These are phyloP conservation scores for Mycena venus DNA, from an alignment of 768 basidiomycete genomes.

Conservation along the genomic window DNA sequence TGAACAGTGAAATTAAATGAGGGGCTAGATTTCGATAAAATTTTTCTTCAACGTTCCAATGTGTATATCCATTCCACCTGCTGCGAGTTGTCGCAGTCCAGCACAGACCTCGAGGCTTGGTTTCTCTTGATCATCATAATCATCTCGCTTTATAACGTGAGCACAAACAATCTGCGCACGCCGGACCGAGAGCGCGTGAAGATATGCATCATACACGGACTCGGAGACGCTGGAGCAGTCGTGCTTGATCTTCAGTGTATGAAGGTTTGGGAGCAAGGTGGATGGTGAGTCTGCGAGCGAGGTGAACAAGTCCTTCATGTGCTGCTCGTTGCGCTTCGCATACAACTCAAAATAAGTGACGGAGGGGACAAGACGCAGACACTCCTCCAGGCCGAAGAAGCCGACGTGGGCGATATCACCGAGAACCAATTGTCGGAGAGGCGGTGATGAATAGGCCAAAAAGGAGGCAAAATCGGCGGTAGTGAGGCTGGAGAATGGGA, in stretches of 20 bases:
- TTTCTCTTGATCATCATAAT: background rate
- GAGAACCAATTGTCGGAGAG: background rate
- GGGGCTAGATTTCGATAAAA: background rate
- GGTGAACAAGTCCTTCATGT: background rate
- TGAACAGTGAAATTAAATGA: too few species aligned
- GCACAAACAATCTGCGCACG: background rate
- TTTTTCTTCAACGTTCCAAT: background rate
- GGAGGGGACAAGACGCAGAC: background rate
- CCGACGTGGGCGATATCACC: background rate
- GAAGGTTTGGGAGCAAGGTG: background rate
- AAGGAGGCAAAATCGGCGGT: background rate
- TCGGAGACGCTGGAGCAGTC: background rate
- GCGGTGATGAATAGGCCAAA: background rate
- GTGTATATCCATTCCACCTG: background rate
- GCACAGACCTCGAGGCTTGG: background rate
- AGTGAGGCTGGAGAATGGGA: background rate
- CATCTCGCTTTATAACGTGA: background rate
- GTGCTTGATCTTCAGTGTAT: background rate
- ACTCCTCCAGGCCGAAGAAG: background rate
- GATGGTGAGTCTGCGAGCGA: background rate
- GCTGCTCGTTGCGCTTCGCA: too few species aligned
- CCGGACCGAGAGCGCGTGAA: background rate
- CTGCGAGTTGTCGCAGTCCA: background rate
- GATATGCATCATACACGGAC: background rate
- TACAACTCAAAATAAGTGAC: background rate